phyloP scores from a whole-genome alignment of 306 rosid genomes.

The Cucurbita argyrosperma region DNA sequence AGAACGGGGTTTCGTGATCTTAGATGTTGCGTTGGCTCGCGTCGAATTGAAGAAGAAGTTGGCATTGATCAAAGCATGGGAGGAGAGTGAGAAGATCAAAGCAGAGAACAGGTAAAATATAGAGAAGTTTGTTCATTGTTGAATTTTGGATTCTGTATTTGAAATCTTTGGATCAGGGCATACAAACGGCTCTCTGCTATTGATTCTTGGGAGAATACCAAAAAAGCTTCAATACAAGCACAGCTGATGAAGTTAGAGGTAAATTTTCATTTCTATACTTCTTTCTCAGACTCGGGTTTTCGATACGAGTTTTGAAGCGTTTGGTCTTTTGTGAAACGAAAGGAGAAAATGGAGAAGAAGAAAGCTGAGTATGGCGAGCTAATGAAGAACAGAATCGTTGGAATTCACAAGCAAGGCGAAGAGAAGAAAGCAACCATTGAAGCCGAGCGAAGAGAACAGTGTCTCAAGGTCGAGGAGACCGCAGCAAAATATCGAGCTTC shows the following conservation, averaged over 20 bases:
- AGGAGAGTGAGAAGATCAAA: conserved; percentile 76
- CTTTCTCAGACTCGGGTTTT: background rate
- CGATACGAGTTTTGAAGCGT: background rate
- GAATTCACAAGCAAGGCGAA: background rate
- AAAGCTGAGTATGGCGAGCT: conserved; percentile 10
- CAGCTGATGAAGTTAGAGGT: conserved; percentile 62
- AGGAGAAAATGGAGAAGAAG: conserved; percentile 13
- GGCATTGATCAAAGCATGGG: conserved; percentile 89
- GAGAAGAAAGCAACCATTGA: conserved; percentile 9
- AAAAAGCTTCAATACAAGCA: conserved; percentile 43
- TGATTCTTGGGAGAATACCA: conserved; percentile 56
- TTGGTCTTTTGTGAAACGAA: background rate
- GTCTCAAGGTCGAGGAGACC: conserved; percentile 5
- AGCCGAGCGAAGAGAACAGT: background rate
- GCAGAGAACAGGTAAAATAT: conserved; percentile 52
- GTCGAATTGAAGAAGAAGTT: conserved; percentile 55
- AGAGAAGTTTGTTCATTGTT: background rate
- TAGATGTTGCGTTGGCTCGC: conserved; percentile 40
- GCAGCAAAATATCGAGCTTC: conserved; percentile 7
- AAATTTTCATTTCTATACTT: background rate
- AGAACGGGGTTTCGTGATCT: background rate
- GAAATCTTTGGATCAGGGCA: conserved; percentile 35
- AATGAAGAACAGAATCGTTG: conserved; percentile 6
- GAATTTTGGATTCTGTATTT: background rate
- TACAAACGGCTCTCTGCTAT: conserved; percentile 40